Base-by-base conservation (phyloP, 1,284 basidiomycete species). In the Cronartium quercuum region DNA sequence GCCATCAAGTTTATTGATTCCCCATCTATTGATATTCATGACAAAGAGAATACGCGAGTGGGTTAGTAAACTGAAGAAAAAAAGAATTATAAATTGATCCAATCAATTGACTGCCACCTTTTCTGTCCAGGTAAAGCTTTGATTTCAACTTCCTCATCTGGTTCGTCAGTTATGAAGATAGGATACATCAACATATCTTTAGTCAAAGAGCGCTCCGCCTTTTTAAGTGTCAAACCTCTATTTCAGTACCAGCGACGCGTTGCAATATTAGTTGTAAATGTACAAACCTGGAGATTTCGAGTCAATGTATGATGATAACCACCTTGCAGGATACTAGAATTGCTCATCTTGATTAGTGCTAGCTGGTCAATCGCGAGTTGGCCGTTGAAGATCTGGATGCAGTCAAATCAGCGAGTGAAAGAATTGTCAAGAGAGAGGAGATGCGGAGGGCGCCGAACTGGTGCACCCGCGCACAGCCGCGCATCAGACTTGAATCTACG, bases 181-280 rank as follows among this genome's bases (percentile, higher is more conserved):
- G 94, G 94, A 83, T 96, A 97, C 90, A 96, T 96, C 82, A 97
- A 86, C 93, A 95, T 95, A 76, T 87, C 87, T 82, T 94, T 94
- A 42, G 88, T 89, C 79, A 94, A 86, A 73, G 85, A 85, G 74
- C 88, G 29, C 60, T 66, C 68, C 15, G 68, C 70, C 65, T 68
- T 5, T 63, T 35, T 3, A 34, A 67, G 29, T 2, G 29, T 29
- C 13, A 57, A 34, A 18, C 47, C 5, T 57, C 29, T 47, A 47
- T 47, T 12, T 47, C 2, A n/a, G n/a, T 47, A 47, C 12, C 10
- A 47, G n/a, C 10, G 42, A 47, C n/a, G 47, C 6, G 47, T n/a
- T 51, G 18, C 4, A 15, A 61, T 24, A 15, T 61, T 24, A 7
- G 5, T n/a, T 6, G 38, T 29, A 35, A 13, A 35, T 21, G 60